Conservation (phyloP, 192 early-diverging fungal genomes). For the Dimargaris cristalligena region DNA sequence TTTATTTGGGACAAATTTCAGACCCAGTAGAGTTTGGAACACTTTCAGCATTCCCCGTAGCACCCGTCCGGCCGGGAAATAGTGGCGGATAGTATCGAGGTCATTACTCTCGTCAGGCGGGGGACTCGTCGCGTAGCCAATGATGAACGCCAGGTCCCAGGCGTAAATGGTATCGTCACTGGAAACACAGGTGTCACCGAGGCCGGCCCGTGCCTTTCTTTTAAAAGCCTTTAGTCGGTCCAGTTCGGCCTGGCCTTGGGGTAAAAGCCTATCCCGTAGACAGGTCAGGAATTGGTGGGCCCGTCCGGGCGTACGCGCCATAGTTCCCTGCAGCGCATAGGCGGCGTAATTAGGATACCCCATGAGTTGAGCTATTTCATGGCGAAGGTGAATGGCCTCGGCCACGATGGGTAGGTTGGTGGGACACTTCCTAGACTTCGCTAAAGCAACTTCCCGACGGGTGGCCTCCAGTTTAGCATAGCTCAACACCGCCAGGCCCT, state of each 20-base stretch:
- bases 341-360: conserved; percentile 57
- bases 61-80: conserved; percentile 46
- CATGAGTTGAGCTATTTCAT: conserved; percentile 34
- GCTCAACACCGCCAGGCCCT: conserved; percentile 27
- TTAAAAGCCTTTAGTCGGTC: conserved; percentile 42
- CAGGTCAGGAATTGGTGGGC: conserved; percentile 52
- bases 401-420: conserved; percentile 42
- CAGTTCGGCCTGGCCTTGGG: conserved; percentile 43
- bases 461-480: conserved; percentile 32
- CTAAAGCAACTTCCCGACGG: conserved; percentile 27
- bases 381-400: conserved; percentile 35
- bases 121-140: conserved; percentile 47
- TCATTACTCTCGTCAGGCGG: conserved; percentile 60
- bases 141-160: conserved; percentile 65
- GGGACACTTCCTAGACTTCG: conserved; percentile 34
- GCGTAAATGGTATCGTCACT: conserved; percentile 34
- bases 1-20: conserved; percentile 47
- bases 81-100: conserved; percentile 60
- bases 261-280: conserved; percentile 35
- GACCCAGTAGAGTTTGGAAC: conserved; percentile 52
- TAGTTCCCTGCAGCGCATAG: conserved; percentile 56
- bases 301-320: conserved; percentile 53
- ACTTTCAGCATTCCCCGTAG: conserved; percentile 51
- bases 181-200: conserved; percentile 26
- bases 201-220: conserved; percentile 27